Base-by-base conservation (phyloP, 2,329 filamentous ascomycete genomes). In the Phyllosticta capitalensis region DNA sequence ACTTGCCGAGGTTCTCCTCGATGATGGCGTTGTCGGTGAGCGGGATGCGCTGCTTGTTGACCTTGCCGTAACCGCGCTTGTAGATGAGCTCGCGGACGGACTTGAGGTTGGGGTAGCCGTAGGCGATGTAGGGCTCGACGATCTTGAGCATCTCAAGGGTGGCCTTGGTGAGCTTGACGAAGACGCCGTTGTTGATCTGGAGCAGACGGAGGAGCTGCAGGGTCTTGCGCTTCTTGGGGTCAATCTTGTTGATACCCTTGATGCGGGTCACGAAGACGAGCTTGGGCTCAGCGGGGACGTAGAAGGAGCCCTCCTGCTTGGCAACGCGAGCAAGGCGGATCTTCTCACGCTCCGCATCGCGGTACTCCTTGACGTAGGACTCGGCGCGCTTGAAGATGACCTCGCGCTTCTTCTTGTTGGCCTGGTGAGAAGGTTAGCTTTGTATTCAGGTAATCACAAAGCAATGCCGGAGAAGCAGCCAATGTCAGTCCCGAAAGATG, bases 211-310 rank as follows among this genome's bases (percentile, higher is more conserved):
- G 92, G 64, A 99, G 90, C 83, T 99, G 94, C 72, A 99, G 87
- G 75, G 96, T 97, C 88, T 99, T 99, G 85, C 94, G 92, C 80
- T 95, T 95, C 89, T 99, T 97, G 72, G 94, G 94, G 76, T 95
- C 87, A 73, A 99, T 97, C 89, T 99, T 99, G 90, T 97, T 97
- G 91, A 99, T 97, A 95, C 92, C 94, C 90, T 99, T 99, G 85
- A 99, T 99, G 78, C 94, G 92, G 79, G 97, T 82, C 72, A 99
- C 86, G 78, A 99, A 99, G 82, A 92, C 91, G 74, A 99, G 83
- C 82, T 96, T 96, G 76, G 89, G 81, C 85, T 99, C 91, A 66
- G 90, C 92, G 66, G 90, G 87, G 69, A 99, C 88, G 80, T 95
- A 94, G 85, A 92, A 94, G 76, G 85, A 89, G 78, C 92, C 92